phyloP scores from a whole-genome alignment of 805 yeast species.

The Lipomyces orientalis region DNA sequence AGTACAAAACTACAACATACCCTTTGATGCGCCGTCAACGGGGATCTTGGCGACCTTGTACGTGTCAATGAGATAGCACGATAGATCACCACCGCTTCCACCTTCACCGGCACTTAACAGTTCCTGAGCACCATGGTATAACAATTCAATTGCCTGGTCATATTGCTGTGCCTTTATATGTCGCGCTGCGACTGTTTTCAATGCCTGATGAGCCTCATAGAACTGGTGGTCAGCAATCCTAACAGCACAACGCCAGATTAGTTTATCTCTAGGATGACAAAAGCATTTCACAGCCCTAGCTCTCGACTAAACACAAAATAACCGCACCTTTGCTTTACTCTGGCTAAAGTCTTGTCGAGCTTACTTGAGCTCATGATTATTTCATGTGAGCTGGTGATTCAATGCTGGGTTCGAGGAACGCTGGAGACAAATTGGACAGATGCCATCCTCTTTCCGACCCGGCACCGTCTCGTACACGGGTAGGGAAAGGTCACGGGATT shows the following conservation, averaged over 20 bases:
- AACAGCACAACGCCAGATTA: not conserved
- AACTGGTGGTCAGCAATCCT: constrained; percentile 75
- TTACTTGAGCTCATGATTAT: constrained; percentile 7
- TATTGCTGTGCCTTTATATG: constrained; percentile 72
- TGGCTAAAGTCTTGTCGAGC: constrained; percentile 15
- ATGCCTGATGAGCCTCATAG: constrained; percentile 95
- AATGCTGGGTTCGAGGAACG: not conserved
- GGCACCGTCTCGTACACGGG: too few relatives aligned
- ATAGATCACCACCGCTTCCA: constrained; percentile 82
- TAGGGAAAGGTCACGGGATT: too few relatives aligned
- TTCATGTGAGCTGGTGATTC: not conserved
- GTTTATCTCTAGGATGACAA: not conserved
- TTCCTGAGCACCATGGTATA: constrained; percentile 72
- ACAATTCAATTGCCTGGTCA: constrained; percentile 71
- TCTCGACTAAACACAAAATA: not conserved
- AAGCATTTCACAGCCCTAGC: not conserved
- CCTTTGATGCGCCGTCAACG: constrained; percentile 53
- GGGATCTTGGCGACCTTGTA: constrained; percentile 58
- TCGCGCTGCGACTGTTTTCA: constrained; percentile 87
- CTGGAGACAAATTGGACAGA: not conserved
- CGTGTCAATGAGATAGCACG: constrained; percentile 72
- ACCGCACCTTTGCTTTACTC: constrained; percentile 17
- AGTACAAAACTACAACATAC: constrained; percentile 42
- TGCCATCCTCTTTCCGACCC: too few relatives aligned
- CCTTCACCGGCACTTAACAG: constrained; percentile 72